Conservation (phyloP, 129 eudicot genomes). For the Silybum marianum region DNA sequence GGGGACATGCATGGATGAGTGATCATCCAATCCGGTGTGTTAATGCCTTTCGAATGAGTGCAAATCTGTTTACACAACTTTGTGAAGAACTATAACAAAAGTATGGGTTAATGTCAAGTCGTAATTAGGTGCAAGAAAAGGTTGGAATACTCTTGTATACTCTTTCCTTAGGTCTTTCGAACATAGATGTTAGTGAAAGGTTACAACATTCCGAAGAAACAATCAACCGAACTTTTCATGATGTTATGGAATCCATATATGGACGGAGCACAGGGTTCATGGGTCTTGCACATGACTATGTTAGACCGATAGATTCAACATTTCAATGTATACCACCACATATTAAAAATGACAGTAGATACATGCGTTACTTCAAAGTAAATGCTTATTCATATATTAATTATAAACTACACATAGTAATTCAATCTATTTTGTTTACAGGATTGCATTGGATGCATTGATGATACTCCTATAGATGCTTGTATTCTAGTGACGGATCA, state of each 20-base stretch:
- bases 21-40: too few relatives aligned
- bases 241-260: not conserved
- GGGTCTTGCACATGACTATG: not conserved
- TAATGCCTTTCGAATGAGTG: too few relatives aligned
- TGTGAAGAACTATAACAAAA: too few relatives aligned
- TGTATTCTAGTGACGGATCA: too few relatives aligned
- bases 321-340: constrained; percentile 19
- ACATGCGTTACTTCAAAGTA: not conserved
- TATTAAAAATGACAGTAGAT: not conserved
- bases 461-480: too few relatives aligned
- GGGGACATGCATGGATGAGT: too few relatives aligned
- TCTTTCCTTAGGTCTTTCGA: not conserved
- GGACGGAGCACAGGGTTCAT: not conserved
- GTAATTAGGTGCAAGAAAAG: too few relatives aligned
- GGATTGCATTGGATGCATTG: too few relatives aligned
- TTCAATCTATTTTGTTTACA: too few relatives aligned
- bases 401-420: too few relatives aligned
- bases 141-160: not conserved
- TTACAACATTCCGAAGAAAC: not conserved
- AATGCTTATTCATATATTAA: not conserved
- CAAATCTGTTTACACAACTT: too few relatives aligned
- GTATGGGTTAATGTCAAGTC: not conserved
- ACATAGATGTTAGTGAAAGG: not conserved
- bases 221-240: not conserved
- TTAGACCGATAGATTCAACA: not conserved